These are phyloP conservation scores for Boletus sp. DNA, from an alignment of 768 basidiomycete species.

Conservation along the genomic window DNA sequence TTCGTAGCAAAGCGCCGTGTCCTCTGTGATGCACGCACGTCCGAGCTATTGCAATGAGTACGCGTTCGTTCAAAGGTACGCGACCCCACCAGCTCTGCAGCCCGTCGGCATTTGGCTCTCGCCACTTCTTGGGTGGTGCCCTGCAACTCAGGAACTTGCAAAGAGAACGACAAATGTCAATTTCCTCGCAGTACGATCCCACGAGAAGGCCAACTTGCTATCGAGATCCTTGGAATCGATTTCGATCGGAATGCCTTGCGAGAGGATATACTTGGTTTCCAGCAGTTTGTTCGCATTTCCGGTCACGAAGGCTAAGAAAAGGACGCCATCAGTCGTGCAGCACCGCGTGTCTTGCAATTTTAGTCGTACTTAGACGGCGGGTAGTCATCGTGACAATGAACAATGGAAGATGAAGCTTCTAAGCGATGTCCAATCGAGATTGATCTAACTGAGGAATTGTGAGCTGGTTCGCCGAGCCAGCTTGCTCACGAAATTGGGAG, in stretches of 20 bases:
- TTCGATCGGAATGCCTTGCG: conserved; percentile 59
- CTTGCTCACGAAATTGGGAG: background rate
- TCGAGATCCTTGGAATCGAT: conserved; percentile 79
- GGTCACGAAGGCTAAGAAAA: conserved; percentile 83
- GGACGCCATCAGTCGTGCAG: conserved; percentile 7
- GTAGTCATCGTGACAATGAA: conserved; percentile 17
- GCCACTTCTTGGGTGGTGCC: conserved; percentile 92
- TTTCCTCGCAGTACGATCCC: background rate
- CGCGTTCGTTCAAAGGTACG: background rate
- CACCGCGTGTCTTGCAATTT: background rate
- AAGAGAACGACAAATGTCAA: conserved; percentile 1
- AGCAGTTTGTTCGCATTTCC: conserved; percentile 90
- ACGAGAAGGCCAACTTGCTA: conserved; percentile 45
- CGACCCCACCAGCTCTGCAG: conserved; percentile 69
- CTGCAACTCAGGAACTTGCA: conserved; percentile 87
- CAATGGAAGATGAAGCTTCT: background rate
- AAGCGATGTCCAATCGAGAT: background rate
- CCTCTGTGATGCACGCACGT: conserved; percentile 74
- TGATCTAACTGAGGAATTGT: background rate
- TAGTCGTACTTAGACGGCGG: conserved; percentile 23
- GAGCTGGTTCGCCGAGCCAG: background rate
- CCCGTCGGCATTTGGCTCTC: conserved; percentile 76
- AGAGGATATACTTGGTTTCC: conserved; percentile 84
- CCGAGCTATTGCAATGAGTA: conserved; percentile 35
- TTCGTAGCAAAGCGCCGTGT: conserved; percentile 90